A percentile compares a stretch with the other conserved stretches of the same genome.
Conservation (phyloP, 2,329 filamentous ascomycete genomes). For the Emmonsiellopsis sp. region DNA sequence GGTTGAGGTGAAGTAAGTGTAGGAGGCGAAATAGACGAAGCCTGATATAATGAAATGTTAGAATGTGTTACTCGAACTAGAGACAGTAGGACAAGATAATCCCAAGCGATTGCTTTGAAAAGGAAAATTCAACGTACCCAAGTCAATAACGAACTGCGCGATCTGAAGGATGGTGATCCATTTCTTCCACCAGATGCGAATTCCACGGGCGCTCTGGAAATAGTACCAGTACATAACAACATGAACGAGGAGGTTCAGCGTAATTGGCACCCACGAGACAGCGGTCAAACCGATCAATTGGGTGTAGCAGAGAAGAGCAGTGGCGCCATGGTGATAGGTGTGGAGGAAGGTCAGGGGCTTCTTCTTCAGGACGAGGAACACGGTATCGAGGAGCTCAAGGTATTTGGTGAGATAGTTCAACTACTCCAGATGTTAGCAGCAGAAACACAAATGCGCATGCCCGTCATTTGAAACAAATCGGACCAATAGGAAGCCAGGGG, state of each 20-base stretch:
- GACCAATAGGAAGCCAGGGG: not conserved
- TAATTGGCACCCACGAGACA: conserved; percentile 85
- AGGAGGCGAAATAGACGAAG: conserved; percentile 91
- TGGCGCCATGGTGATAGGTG: conserved; percentile 92
- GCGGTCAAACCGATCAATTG: conserved; percentile 80
- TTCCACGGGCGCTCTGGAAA: conserved; percentile 86
- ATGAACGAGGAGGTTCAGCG: conserved; percentile 78
- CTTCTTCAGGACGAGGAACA: conserved; percentile 94
- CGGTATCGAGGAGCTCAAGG: conserved; percentile 80
- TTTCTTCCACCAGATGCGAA: conserved; percentile 96
- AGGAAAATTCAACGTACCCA: conserved; percentile 50
- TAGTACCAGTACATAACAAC: conserved; percentile 99
- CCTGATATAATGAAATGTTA: conserved; percentile 39
- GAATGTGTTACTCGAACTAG: not conserved
- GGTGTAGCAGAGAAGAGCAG: conserved; percentile 86
- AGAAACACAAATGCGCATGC: not conserved
- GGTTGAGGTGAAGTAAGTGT: conserved; percentile 83
- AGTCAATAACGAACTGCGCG: conserved; percentile 85
- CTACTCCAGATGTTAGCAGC: conserved; percentile 43
- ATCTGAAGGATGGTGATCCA: conserved; percentile 95
- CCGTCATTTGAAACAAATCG: not conserved
- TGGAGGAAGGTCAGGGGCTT: conserved; percentile 94
- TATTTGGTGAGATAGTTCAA: conserved; percentile 94
- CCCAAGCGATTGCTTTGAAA: no score
- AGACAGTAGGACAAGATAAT: no score